Evolutionary conservation across 2,329 filamentous ascomycete genomes (phyloP), one percentile per base, ranked within the genome.

Genomic region (Colletotrichum lini): DNA sequence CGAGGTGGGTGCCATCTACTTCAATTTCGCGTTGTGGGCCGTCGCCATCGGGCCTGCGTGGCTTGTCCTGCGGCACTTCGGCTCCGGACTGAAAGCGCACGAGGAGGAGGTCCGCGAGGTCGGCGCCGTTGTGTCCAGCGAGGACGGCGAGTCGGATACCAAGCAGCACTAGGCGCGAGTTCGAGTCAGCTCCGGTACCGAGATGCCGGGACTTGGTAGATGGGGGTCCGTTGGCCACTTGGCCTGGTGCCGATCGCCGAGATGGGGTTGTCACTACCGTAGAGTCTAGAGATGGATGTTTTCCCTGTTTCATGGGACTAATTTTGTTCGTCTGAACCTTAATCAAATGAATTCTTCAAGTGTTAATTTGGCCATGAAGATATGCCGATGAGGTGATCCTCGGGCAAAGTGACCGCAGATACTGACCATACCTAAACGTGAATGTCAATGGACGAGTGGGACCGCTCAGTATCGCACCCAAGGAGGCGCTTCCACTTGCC

Each of bases 11-110:
- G 90, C 85, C 18, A 85, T 93, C 0, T 94, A 94, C 76, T 82
- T 93, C 75, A 94, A 94, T 76, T 93, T 94, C 77, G 88, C 82
- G 0, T 82, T 94, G 0, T 94, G 91, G 91, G 91, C 83, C 0
- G 74, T 92, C 0, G 85, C 91, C 0, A 81, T 94, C 13, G 74
- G 86, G 2, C 92, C 92, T 0, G 91, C 90, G 0, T 94, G 92
- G 92, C 74, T 92, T 18, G 89, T 94, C 0, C 75, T 94, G 10
- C 85, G 84, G 49, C 80, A 89, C 9, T 86, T 91, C 75, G 89
- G 89, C 0, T 75, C 62, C 2, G 63, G 40, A 30, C 21, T 13
- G 0, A 18, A 21, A 16, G n/a, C 26, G 15, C 38, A 42, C 30
- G 53, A 35, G 38, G 68, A 68, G 26, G 65, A 49, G 16, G 59